Evolutionary conservation across 2,329 filamentous ascomycete genomes (phyloP).

Genomic region (Hypoxylon sp.): DNA sequence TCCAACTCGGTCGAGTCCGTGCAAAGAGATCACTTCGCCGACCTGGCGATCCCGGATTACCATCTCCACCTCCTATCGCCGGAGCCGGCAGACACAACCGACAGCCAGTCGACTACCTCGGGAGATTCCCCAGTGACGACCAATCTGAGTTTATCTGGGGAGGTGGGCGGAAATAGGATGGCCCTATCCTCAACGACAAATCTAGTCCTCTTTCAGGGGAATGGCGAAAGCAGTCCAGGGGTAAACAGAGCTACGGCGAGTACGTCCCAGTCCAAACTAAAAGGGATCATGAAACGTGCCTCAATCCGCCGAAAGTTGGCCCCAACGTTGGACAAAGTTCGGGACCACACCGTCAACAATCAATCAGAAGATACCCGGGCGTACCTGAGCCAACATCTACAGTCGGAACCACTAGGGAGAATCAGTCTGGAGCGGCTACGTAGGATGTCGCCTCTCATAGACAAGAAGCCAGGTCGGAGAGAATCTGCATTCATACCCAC

Average conservation of each 20-base stretch:
- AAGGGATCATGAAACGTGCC: slow-evolving; percentile 50
- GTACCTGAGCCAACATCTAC: slow-evolving; percentile 30
- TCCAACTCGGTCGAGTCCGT: slow-evolving; percentile 32
- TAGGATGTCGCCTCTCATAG: slow-evolving; percentile 18
- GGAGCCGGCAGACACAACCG: slow-evolving; percentile 31
- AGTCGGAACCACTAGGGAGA: slow-evolving; percentile 22
- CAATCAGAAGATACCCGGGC: slow-evolving; percentile 22
- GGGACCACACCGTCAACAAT: slow-evolving; percentile 27
- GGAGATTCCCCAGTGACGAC: slow-evolving; percentile 34
- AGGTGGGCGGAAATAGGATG: slow-evolving; percentile 29
- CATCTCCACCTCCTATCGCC: slow-evolving; percentile 46
- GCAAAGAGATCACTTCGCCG: slow-evolving; percentile 47
- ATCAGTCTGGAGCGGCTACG: slow-evolving; percentile 24
- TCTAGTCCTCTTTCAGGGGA: slow-evolving; percentile 28
- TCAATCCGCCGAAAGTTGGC: slow-evolving; percentile 46
- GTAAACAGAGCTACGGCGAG: slow-evolving; percentile 56
- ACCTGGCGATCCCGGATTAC: slow-evolving; percentile 51
- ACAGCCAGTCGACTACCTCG: slow-evolving; percentile 31
- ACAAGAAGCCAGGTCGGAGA: slow-evolving; percentile 33
- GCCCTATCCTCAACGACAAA: slow-evolving; percentile 35
- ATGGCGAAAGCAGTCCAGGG: slow-evolving; percentile 28
- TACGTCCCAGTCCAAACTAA: slow-evolving; percentile 57
- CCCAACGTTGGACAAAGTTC: slow-evolving; percentile 30
- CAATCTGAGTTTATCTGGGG: slow-evolving; percentile 19
- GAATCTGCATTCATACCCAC: slow-evolving; percentile 70